These are phyloP conservation scores for Colletotrichum sp. DNA, from an alignment of 2,329 filamentous ascomycete genomes.

Conservation along the genomic window DNA sequence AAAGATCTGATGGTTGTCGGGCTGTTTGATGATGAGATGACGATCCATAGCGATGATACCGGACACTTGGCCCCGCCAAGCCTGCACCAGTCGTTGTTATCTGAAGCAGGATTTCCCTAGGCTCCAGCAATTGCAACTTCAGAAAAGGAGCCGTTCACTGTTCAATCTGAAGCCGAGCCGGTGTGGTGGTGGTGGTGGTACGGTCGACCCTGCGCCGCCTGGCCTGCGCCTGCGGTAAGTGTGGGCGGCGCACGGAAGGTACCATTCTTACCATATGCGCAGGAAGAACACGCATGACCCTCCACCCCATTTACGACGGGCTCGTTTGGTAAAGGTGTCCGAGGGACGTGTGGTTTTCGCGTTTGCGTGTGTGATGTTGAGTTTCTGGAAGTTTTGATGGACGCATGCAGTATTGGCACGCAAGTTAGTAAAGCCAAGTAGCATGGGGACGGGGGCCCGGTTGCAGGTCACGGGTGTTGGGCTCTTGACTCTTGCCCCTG, in stretches of 20 bases:
- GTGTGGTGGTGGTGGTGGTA: background rate
- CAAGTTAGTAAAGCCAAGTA: background rate
- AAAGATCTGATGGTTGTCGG: background rate
- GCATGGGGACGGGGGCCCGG: background rate
- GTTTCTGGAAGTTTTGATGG: background rate
- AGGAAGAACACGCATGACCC: background rate
- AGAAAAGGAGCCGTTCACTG: background rate
- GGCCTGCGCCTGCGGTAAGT: background rate
- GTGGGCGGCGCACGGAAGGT: background rate
- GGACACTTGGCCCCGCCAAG: background rate
- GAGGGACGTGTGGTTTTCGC: constrained; percentile 20
- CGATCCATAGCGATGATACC: constrained; percentile 1
- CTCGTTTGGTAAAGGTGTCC: background rate
- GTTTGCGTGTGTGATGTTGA: background rate
- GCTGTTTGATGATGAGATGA: background rate
- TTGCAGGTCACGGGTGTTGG: background rate
- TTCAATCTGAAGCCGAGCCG: constrained; percentile 9
- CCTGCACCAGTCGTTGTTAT: background rate
- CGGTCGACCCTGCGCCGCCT: background rate
- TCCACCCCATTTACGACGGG: background rate
- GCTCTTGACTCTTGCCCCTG: background rate
- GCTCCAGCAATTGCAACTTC: background rate
- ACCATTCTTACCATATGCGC: background rate
- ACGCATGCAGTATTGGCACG: background rate
- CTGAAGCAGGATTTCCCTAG: background rate